Conservation (phyloP, 164 flowering plant genomes). For the Chloranthus sessilifolius region DNA sequence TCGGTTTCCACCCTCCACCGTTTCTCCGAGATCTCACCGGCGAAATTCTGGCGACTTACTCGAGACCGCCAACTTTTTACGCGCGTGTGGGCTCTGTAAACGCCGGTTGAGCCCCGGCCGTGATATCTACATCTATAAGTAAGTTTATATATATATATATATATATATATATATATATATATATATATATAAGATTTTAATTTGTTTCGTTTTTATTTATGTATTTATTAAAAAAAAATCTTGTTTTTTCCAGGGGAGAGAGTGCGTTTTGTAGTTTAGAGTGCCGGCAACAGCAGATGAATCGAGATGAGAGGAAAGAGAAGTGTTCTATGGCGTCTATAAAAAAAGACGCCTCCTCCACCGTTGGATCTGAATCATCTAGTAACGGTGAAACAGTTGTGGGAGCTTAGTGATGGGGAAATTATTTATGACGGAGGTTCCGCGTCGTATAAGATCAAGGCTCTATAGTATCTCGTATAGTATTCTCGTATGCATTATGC, state of each 20-base stretch:
- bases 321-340: conserved; percentile 39
- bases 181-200: too few relatives aligned
- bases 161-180: too few relatives aligned
- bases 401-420: conserved; percentile 13
- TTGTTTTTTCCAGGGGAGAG: conserved; percentile 57
- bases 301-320: conserved; percentile 49
- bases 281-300: conserved; percentile 62
- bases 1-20: conserved; percentile 16
- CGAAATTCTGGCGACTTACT: conserved; percentile 30
- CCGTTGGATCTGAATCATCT: conserved; percentile 20
- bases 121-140: conserved; percentile 80
- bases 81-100: conserved; percentile 58
- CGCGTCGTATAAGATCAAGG: neutral
- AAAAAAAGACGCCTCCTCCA: conserved; percentile 17
- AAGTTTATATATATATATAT: too few relatives aligned
- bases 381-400: conserved; percentile 32
- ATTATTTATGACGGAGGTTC: neutral
- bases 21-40: conserved; percentile 30
- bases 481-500: too few relatives aligned
- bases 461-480: too few relatives aligned
- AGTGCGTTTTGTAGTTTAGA: conserved; percentile 59
- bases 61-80: conserved; percentile 42
- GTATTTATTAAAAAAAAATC: too few relatives aligned
- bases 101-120: conserved; percentile 56
- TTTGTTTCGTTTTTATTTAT: too few relatives aligned